Base-by-base conservation (phyloP, 352 stramenopile genomes). In the Phytophthora sp. region DNA sequence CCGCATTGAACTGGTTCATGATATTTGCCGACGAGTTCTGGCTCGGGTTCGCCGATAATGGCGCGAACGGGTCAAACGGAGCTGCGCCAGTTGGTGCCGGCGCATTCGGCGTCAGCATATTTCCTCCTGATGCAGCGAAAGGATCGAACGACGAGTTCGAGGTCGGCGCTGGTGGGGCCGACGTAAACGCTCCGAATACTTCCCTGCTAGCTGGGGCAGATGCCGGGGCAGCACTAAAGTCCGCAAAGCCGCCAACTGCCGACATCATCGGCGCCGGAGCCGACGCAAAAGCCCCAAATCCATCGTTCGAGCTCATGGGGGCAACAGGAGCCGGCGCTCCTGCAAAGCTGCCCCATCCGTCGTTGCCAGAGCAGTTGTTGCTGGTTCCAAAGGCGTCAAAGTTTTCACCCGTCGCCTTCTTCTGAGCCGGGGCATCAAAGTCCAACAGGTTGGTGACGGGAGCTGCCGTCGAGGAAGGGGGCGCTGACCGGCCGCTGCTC, bases 401-500 rank as follows among this genome's bases (percentile, higher is more conserved):
- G 3, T 50, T 53, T 20, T 56, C 33, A 3, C 49, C 60, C 8
- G 67, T 20, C 2, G 57, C 16, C 16, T 80, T 71, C 21, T 69
- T 60, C 7, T 70, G 45, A 23, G 73, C 16, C 1, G 82, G 67
- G n/a, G 71, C 52, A 24, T 74, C 66, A 66, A 88, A 88, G 63
- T 90, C 82, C 18, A 93, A 68, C 47, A 90, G 55, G 30, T 91
- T 91, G 41, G 27, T 29, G 13, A 68, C 65, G 18, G 71, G 39
- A 39, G 49, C 49, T 39, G 54, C 11, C 15, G 42, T 31, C 54
- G 26, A n/a, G n/a, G n/a, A n/a, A n/a, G n/a, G n/a, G n/a, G 47
- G 12, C 13, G 47, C 20, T 13, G 18, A 9, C 21, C 30, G 18
- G 12, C 20, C 21, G 35, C 29, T 71, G 41, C 21, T 59, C 9